Base-by-base conservation (phyloP, 2,329 filamentous ascomycete species). In the Periconia digitata region DNA sequence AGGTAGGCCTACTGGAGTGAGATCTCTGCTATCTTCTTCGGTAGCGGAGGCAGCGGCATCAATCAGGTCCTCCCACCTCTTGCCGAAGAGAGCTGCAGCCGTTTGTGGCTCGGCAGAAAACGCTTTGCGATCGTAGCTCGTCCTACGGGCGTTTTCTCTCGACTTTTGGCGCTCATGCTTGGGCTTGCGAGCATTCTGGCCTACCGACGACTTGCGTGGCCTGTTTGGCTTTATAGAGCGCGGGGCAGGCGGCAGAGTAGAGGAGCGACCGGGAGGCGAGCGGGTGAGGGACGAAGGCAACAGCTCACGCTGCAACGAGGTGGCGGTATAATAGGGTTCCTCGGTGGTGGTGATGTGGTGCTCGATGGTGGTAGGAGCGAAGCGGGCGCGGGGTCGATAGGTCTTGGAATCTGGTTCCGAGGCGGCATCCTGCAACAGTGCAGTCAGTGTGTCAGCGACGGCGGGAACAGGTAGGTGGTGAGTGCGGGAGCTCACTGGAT, bases 61-160 rank as follows among this genome's bases (percentile, higher is more conserved):
- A 56, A 97, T 95, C 51, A 97, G 79, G 71, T 97, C 92, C 72
- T 96, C 90, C 94, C 92, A 97, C 63, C 92, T 82, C 75, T 94
- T 95, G 56, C 90, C 91, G 73, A 89, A 84, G 41, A 81, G 76
- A 61, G 80, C 83, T 16, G 81, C 88, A 50, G 88, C 86, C 17
- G 83, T 85, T 47, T 86, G 83, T 20, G 92, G 91, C 72, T 96
- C 92, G 36, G 89, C 89, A 15, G 90, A 95, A 58, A 89, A 82
- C 47, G 90, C 89, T 73, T 96, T 95, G 54, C 89, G 83, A 60
- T 86, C 85, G 49, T 86, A 82, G 64, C 87, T 86, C 55, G 90
- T 78, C 53, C 87, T 82, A 75, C 88, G 86, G 46, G 85, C 83
- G 41, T 86, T 84, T 44, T 89, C 86, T 51, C 86, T 86, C 21